Evolutionary conservation across 1,139 yeast species (phyloP).

Genomic region (Candida tropicalis): DNA sequence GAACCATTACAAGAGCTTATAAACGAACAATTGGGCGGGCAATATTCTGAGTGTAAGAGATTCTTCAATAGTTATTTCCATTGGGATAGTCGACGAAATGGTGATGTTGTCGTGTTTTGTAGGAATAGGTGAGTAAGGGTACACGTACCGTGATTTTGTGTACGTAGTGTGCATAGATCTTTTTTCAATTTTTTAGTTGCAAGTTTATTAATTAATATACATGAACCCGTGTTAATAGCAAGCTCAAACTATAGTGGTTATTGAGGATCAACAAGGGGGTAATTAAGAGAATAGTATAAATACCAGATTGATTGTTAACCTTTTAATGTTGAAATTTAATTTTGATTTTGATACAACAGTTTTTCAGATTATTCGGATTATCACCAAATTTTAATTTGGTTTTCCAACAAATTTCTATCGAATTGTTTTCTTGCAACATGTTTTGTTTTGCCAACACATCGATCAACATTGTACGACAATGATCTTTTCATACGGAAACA

Average conservation of each 20-base stretch:
- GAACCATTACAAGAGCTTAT: constrained; percentile 58
- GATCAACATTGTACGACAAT: neutral
- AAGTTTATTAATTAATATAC: too few species aligned
- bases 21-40: constrained; percentile 33
- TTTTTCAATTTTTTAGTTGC: too few species aligned
- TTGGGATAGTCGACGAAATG: constrained; percentile 82
- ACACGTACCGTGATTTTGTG: neutral
- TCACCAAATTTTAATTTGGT: too few species aligned
- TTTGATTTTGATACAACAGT: too few species aligned
- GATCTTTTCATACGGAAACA: too few species aligned
- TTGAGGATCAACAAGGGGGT: neutral
- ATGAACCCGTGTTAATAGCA: too few species aligned
- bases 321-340: too few species aligned
- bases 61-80: constrained; percentile 81
- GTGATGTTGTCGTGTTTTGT: constrained; percentile 70
- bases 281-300: neutral
- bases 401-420: too few species aligned
- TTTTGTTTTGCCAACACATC: neutral
- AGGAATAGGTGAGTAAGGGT: neutral
- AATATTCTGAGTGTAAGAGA: constrained; percentile 48
- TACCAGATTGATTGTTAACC: neutral
- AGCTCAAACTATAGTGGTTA: too few species aligned
- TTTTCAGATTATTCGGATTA: too few species aligned
- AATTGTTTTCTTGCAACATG: too few species aligned
- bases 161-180: too few species aligned